Base-by-base conservation (phyloP, 2,329 filamentous ascomycete genomes). In the Teratosphaeria gauchensis region DNA sequence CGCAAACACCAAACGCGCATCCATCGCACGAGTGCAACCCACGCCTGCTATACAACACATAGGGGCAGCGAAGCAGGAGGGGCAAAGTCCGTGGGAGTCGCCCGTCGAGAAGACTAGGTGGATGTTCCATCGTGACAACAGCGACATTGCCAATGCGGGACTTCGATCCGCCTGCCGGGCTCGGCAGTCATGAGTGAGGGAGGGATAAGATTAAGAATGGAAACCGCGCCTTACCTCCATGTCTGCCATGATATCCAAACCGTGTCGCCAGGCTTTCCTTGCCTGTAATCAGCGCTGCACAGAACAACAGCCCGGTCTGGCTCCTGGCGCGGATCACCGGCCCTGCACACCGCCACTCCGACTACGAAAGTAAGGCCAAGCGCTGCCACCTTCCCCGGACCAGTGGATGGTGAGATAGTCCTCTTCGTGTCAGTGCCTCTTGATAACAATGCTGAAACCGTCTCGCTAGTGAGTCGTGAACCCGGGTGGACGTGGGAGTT, bases 211-310 rank as follows among this genome's bases (percentile, higher is more conserved):
- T 48, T 33, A 53, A 56, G 30, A 56, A 57, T 38, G 48, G 31
- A 16, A 24, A 32, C 53, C 38, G 35, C n/a, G 51, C 61, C 58
- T 62, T 62, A 62, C 61, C 61, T 61, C 59, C 61, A 61, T 61
- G 57, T 56, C 55, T 19, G 57, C 61, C 54, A 58, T 57, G 56
- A 55, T 58, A 30, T 53, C 24, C 28, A 3, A 30, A 53, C 51
- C 51, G 28, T 8, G 42, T 19, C 42, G 42, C 42, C 42, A n/a
- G 42, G 42, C 42, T 16, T 48, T 48, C 42, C 42, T 21, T 48
- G 42, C 42, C 42, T 21, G 42, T 11, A n/a, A 8, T 48, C 16
- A 19, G 42, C 42, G 42, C 42, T 48, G 42, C 19, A 21, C 16
- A 48, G 42, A 48, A 48, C 42, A 48, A 48, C 16, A 48, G 42